These are phyloP conservation scores for Globisporangium ultimum DNA, from an alignment of 352 stramenopile genomes.

Conservation along the genomic window DNA sequence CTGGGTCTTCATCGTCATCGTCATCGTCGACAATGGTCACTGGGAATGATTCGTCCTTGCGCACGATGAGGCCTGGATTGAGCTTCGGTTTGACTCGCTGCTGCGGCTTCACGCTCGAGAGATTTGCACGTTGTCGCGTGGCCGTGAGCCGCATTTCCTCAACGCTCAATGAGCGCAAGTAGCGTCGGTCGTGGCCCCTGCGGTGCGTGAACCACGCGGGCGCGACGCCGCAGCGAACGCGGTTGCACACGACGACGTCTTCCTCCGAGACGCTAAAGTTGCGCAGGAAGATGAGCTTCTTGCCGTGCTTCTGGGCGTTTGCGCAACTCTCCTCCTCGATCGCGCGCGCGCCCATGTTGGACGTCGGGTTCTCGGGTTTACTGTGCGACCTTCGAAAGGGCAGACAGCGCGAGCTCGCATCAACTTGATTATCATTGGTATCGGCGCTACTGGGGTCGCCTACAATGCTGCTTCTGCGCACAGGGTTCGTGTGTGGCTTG, in stretches of 20 bases:
- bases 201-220: conserved; percentile 40
- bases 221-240: conserved; percentile 53
- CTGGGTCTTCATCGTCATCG: not conserved
- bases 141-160: conserved; percentile 40
- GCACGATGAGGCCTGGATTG: not conserved
- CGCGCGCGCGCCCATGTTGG: conserved; percentile 41
- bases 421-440: not conserved
- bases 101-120: conserved; percentile 11
- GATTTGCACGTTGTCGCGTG: conserved; percentile 28
- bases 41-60: conserved; percentile 10
- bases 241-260: conserved; percentile 71
- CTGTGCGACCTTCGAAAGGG: conserved; percentile 50
- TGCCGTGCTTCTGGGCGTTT: conserved; percentile 28
- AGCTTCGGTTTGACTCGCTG: conserved; percentile 21
- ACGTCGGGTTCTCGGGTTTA: conserved; percentile 59
- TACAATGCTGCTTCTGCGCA: not conserved
- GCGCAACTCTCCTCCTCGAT: conserved; percentile 41
- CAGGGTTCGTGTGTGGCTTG: not conserved
- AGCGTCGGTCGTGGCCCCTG: conserved; percentile 33
- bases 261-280: conserved; percentile 64
- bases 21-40: conserved; percentile 6
- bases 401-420: conserved; percentile 6
- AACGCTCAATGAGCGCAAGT: conserved; percentile 48
- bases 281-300: conserved; percentile 57
- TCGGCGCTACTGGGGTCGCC: not conserved